Evolutionary conservation across 2,329 filamentous ascomycete species (phyloP).

Genomic region (Trichophyton benhamiae): DNA sequence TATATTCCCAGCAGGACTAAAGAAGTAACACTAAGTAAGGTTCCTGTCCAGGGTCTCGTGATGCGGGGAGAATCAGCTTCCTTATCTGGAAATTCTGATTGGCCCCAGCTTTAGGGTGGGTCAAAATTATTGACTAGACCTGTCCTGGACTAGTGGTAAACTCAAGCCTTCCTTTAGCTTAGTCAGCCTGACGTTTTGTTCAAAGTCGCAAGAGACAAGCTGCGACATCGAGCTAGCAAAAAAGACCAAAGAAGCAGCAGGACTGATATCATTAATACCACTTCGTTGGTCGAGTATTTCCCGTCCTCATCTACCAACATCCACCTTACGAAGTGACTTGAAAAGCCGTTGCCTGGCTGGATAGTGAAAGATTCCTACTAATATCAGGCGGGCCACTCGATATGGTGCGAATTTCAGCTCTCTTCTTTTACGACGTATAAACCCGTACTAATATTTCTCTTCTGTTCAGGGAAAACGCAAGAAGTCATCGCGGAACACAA

Average conservation of each 20-base stretch:
- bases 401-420: neutral
- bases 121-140: neutral
- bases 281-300: neutral
- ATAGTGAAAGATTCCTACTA: too few species aligned
- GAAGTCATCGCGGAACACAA: conserved; percentile 54
- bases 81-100: neutral
- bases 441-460: neutral
- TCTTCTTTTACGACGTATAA: neutral
- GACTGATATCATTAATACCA: neutral
- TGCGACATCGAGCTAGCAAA: neutral
- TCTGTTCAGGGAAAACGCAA: conserved; percentile 72
- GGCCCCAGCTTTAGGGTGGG: neutral
- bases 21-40: neutral
- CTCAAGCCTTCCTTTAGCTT: neutral
- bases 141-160: neutral
- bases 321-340: neutral
- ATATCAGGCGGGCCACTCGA: neutral
- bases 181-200: neutral
- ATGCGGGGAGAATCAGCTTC: conserved; percentile 1
- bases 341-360: neutral
- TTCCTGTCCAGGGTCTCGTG: neutral
- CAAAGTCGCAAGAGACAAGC: neutral
- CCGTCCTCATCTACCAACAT: neutral
- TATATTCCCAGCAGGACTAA: neutral
- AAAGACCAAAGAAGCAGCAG: neutral